phyloP scores from a whole-genome alignment of 73 alveolate genomes.

The Tetrahymena borealis region DNA sequence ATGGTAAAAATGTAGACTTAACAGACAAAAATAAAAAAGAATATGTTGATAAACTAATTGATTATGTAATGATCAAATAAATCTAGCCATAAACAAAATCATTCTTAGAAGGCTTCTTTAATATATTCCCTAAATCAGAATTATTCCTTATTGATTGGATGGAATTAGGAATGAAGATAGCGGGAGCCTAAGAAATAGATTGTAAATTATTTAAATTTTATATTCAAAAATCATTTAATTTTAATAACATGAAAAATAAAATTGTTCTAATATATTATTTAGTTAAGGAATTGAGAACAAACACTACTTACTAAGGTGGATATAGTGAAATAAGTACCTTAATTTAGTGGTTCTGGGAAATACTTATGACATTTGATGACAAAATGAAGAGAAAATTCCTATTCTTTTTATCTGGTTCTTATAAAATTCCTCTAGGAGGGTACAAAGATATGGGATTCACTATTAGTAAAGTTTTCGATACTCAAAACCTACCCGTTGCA shows the following conservation, averaged over 20 bases:
- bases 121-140: constrained; percentile 18
- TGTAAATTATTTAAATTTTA: background rate
- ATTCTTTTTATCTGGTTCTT: constrained; percentile 36
- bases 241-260: no score
- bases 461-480: constrained; percentile 27
- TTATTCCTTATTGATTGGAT: constrained; percentile 20
- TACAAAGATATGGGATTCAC: constrained; percentile 26
- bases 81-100: constrained; percentile 26
- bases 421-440: constrained; percentile 40
- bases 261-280: constrained; percentile 10
- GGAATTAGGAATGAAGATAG: constrained; percentile 26
- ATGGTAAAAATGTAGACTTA: constrained; percentile 23
- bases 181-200: background rate
- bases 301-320: constrained; percentile 45
- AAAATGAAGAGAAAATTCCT: constrained; percentile 22
- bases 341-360: constrained; percentile 40
- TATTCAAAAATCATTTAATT: background rate
- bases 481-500: background rate
- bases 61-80: constrained; percentile 6
- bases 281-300: constrained; percentile 49
- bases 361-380: constrained; percentile 12
- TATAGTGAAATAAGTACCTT: constrained; percentile 6
- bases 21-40: constrained; percentile 31
- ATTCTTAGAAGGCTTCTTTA: constrained; percentile 29
- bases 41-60: constrained; percentile 34